Base-by-base conservation (phyloP, 768 basidiomycete genomes). In the Obba rivulosa region DNA sequence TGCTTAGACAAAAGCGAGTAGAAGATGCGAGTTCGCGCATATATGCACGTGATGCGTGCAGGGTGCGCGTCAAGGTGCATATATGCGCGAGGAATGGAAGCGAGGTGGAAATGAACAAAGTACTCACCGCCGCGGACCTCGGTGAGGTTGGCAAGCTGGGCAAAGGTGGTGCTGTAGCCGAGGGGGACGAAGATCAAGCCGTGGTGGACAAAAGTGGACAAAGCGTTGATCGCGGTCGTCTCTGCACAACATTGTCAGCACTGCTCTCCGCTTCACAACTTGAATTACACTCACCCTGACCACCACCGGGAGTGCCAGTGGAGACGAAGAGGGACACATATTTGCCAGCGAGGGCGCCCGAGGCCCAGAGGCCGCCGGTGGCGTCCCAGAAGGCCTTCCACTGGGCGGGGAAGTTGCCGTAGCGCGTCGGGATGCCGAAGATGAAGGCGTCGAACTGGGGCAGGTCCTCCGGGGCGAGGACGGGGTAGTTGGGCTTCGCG, bases 341-440 rank as follows among this genome's bases (percentile, higher is more conserved):
- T 65, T 93, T 94, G 57, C 89, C 90, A 20, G 72, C 66, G 39
- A 92, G 72, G 5, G 67, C 71, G 20, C 89, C 83, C 0, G 50
- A 25, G 0, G 49, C 58, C 87, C 87, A 90, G 22, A 87, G 72
- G 5, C 66, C 57, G 50, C 89, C 87, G 13, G 88, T 90, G 7
- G 78, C 66, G 58, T 91, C 89, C 80, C 87, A 90, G 70, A 92
- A 85, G 0, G 76, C 64, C 78, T 86, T 87, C 81, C 83, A 86
- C 60, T 93, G 91, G 1, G 72, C 86, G 36, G 90, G 79, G 67
- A 87, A 85, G 59, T 77, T 83, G 37, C 91, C 91, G 68, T 79
- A 94, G 57, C 91, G 84, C 28, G 86, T 87, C 43, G 85, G 84
- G 46, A 89, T 74, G 51, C 88, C 91, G 49, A 92, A 74, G 53